Evolutionary conservation across 2,329 filamentous ascomycete species (phyloP).

Genomic region (Colletotrichum brevisporum): DNA sequence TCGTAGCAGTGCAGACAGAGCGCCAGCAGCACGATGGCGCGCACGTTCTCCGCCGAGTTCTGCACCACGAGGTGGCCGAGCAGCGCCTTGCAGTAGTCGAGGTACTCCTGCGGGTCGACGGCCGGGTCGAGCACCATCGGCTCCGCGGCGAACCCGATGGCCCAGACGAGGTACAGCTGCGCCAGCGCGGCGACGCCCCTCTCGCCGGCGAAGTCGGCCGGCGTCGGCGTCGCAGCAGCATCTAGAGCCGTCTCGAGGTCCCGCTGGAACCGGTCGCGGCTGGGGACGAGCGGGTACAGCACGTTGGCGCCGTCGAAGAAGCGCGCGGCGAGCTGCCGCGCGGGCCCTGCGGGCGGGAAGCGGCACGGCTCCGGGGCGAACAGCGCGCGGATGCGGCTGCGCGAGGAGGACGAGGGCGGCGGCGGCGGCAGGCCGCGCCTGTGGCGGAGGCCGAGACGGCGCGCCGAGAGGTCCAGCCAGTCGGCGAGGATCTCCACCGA

Average conservation of each 20-base stretch:
- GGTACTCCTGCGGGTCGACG: conserved; percentile 19
- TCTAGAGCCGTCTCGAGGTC: conserved; percentile 26
- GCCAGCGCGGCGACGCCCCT: conserved; percentile 13
- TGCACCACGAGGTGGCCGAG: conserved; percentile 41
- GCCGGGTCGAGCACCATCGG: background rate
- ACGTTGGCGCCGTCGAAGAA: conserved; percentile 31
- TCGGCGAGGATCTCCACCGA: conserved; percentile 36
- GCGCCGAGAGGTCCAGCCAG: conserved; percentile 33
- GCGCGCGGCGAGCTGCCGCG: conserved; percentile 15
- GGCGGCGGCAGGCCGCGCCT: conserved; percentile 14
- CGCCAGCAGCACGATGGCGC: conserved; percentile 42
- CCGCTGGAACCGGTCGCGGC: conserved; percentile 10
- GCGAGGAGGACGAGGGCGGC: background rate
- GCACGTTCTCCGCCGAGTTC: conserved; percentile 42
- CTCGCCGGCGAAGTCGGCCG: conserved; percentile 13
- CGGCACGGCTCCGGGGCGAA: conserved; percentile 19
- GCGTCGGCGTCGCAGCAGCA: background rate
- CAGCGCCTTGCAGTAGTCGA: conserved; percentile 42
- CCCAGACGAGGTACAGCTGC: conserved; percentile 24
- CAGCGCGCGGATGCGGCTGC: background rate
- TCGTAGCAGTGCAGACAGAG: conserved; percentile 40
- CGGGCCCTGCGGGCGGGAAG: conserved; percentile 11
- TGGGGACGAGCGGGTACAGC: conserved; percentile 20
- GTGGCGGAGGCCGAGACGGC: conserved; percentile 31
- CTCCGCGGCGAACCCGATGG: conserved; percentile 24